Base-by-base conservation (phyloP, 768 basidiomycete species). In the Artomyces pyxidatus region DNA sequence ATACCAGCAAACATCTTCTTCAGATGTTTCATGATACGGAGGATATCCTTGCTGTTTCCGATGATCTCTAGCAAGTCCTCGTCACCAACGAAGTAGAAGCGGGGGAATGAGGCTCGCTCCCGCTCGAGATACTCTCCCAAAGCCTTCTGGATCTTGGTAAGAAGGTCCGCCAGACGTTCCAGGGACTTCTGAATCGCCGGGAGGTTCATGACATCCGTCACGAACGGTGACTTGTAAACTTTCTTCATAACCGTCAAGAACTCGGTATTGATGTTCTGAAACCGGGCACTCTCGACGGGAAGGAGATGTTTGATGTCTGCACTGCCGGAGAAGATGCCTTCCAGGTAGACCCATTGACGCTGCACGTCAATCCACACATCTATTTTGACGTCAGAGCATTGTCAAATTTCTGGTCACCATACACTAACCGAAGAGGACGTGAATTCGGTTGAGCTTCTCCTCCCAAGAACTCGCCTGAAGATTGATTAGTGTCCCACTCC, bases 1-100 rank as follows among this genome's bases (percentile, higher is more conserved):
- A 99, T 85, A 23, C 96, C 96, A 19, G 96, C 96, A 67, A 99
- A 99, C 96, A 99, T 99, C 77, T 99, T 99, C 74, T 97, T 98
- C 51, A 99, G 75, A 70, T 98, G 96, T 59, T 99, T 99, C 90
- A 96, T 92, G 67, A 98, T 89, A 32, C 96, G 87, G 38, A 92
- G 68, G 58, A 98, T 96, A 61, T 98, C 94, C 66, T 97, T 99
- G 77, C 92, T 96, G 71, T 99, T 99, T 55, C 96, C 96, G 55
- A 99, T 98, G 59, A 99, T 99, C 67, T 99, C 96, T 54, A 99
- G 76, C 52, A 99, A 70, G 63, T 99, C 96, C 63, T 99, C 96
- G 67, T 99, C 96, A 59, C 96, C 96, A 46, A 99, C 93, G 60
- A 99, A 99, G 70, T 99, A 99, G 73, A 99, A 99, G 7, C 96